These are phyloP conservation scores for Hymenoscyphus albidus DNA, from an alignment of 2,329 filamentous ascomycete genomes.

Conservation along the genomic window DNA sequence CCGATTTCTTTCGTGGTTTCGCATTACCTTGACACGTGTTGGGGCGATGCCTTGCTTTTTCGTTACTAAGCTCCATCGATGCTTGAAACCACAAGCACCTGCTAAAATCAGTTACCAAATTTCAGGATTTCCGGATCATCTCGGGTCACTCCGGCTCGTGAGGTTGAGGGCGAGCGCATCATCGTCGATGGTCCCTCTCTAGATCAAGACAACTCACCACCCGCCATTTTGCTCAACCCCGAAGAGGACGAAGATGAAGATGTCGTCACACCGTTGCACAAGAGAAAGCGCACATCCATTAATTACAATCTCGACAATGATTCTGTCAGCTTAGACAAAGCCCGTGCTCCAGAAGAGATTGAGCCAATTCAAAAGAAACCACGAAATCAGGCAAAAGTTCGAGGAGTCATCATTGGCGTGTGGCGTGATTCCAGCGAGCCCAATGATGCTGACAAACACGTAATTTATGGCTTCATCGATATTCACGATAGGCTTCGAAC, in stretches of 20 bases:
- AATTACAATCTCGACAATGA: constrained; percentile 47
- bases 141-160: constrained; percentile 17
- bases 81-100: constrained; percentile 20
- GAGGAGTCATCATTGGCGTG: constrained; percentile 47
- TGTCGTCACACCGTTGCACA: constrained; percentile 44
- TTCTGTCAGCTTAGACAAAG: constrained; percentile 36
- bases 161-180: constrained; percentile 26
- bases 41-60: constrained; percentile 18
- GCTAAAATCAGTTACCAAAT: constrained; percentile 11
- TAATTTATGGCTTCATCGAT: constrained; percentile 60
- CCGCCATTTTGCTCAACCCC: constrained; percentile 30
- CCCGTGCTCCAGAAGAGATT: constrained; percentile 13
- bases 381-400: constrained; percentile 17
- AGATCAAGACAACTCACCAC: constrained; percentile 20
- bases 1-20: neutral
- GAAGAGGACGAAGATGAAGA: constrained; percentile 37
- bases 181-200: constrained; percentile 21
- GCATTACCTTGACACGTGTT: constrained; percentile 23
- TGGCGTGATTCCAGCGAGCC: constrained; percentile 57
- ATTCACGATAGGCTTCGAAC: constrained; percentile 57
- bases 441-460: constrained; percentile 49
- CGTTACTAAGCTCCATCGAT: constrained; percentile 21
- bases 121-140: constrained; percentile 20
- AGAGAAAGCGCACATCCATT: constrained; percentile 52
- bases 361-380: constrained; percentile 26